These are phyloP conservation scores for Metschnikowia similis DNA, from an alignment of 805 yeast species.

Conservation along the genomic window DNA sequence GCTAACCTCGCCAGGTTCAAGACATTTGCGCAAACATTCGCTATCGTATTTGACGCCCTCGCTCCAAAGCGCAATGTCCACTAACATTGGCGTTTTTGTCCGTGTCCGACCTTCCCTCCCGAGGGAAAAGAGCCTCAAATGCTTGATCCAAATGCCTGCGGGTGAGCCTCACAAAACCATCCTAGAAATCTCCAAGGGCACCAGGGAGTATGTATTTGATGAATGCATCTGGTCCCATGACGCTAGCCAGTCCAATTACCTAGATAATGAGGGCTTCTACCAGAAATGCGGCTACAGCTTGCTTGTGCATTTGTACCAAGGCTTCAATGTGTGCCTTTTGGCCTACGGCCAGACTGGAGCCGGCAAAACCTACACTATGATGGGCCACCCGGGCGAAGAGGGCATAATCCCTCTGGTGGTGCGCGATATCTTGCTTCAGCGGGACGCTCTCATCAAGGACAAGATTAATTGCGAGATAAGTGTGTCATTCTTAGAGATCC, in stretches of 20 bases:
- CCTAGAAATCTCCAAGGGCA: conserved; percentile 21
- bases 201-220: conserved; percentile 48
- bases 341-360: conserved; percentile 44
- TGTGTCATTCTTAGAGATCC: conserved; percentile 68
- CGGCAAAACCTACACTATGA: conserved; percentile 42
- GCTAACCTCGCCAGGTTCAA: background rate
- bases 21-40: background rate
- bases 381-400: conserved; percentile 33
- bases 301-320: conserved; percentile 48
- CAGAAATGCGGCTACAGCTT: conserved; percentile 53
- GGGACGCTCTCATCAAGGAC: conserved; percentile 33
- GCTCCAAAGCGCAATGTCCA: conserved; percentile 7
- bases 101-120: conserved; percentile 46
- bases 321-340: conserved; percentile 39
- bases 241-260: conserved; percentile 27
- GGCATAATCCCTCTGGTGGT: conserved; percentile 46
- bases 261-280: conserved; percentile 51
- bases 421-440: conserved; percentile 45
- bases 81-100: conserved; percentile 45
- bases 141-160: conserved; percentile 31
- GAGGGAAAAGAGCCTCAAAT: conserved; percentile 23
- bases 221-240: conserved; percentile 48
- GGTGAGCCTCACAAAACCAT: conserved; percentile 18
- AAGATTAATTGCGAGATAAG: conserved; percentile 37
- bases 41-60: background rate